These are phyloP conservation scores for Gossypium ekmanianum DNA, from an alignment of 345 rosid genomes.

Conservation along the genomic window DNA sequence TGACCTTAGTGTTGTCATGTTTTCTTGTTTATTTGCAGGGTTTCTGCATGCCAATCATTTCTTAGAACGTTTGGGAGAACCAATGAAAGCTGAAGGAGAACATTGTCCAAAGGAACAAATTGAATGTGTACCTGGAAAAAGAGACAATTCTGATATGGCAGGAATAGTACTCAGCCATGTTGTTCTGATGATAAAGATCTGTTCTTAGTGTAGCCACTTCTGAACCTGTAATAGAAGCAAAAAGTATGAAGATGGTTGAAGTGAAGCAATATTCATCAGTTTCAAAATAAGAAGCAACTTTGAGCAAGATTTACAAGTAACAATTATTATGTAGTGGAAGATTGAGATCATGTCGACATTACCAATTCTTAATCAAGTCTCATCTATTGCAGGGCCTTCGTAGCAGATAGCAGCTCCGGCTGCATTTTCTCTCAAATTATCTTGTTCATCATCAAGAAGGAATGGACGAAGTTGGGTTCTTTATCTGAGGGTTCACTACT, in stretches of 20 bases:
- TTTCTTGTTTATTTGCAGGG: not conserved
- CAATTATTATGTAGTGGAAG: not conserved
- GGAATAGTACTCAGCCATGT: not conserved
- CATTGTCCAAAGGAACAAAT: conserved; percentile 26
- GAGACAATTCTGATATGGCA: conserved; percentile 23
- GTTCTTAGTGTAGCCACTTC: not conserved
- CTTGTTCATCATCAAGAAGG: conserved; percentile 22
- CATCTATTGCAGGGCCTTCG: too few species aligned
- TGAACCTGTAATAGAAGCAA: conserved; percentile 4
- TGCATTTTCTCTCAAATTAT: conserved; percentile 22
- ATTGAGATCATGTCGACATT: not conserved
- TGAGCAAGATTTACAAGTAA: conserved; percentile 10
- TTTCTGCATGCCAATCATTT: conserved; percentile 4
- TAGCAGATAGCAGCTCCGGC: conserved; percentile 9
- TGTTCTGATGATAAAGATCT: conserved; percentile 12
- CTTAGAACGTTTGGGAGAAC: conserved; percentile 24
- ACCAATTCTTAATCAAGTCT: conserved; percentile 11
- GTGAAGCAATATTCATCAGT: not conserved
- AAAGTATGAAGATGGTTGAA: conserved; percentile 10
- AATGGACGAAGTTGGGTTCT: conserved; percentile 16
- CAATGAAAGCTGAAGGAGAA: conserved; percentile 23
- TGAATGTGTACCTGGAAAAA: conserved; percentile 21
- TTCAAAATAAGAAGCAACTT: not conserved
- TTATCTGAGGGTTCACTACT: conserved; percentile 22
- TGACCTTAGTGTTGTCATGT: not conserved